Conservation (phyloP, 192 early-diverging fungal species). For the Rhizophagus clarus region DNA sequence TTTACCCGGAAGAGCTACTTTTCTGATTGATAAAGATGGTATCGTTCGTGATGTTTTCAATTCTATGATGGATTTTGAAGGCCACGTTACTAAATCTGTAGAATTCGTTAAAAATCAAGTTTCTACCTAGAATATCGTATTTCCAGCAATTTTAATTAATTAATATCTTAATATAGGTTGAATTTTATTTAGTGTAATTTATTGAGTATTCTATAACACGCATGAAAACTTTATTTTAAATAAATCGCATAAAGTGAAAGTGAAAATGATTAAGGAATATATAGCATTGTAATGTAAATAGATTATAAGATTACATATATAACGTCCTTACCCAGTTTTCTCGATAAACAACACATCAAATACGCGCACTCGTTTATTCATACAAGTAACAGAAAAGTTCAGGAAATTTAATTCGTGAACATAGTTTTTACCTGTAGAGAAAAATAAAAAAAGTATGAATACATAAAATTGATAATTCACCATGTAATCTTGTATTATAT, state of each 20-base stretch:
- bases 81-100: conserved; percentile 39
- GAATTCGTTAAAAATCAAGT: conserved; percentile 33
- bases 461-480: not conserved
- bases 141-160: not conserved
- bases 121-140: not conserved
- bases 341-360: not conserved
- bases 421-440: not conserved
- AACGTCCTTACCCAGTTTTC: not conserved
- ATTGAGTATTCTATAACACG: too few species aligned
- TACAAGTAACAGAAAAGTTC: not conserved
- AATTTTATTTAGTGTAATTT: too few species aligned
- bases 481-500: not conserved
- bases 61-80: conserved; percentile 35
- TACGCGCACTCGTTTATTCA: not conserved
- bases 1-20: conserved; percentile 40
- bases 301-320: not conserved
- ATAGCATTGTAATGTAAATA: not conserved
- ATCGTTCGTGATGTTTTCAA: conserved; percentile 41
- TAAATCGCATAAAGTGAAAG: too few species aligned
- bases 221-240: too few species aligned
- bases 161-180: too few species aligned
- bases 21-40: conserved; percentile 42
- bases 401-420: not conserved
- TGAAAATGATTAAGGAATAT: too few species aligned
- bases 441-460: not conserved